Conservation (phyloP, 352 stramenopile genomes). For the Globisporangium cylindrosporum region DNA sequence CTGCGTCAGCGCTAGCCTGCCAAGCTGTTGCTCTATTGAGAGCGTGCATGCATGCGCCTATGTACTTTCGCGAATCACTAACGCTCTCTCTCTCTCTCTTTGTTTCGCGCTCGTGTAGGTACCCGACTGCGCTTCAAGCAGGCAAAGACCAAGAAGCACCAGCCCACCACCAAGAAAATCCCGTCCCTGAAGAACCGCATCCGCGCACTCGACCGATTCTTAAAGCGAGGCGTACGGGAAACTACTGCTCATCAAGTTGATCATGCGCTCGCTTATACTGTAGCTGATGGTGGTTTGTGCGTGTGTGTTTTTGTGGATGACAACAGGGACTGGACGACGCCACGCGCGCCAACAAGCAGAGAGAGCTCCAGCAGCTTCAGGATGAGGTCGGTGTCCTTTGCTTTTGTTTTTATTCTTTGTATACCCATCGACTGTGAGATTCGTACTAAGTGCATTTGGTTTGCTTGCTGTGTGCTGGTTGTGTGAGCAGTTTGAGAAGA, state of each 20-base stretch:
- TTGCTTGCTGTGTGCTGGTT: neutral
- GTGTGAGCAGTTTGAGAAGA: constrained; percentile 35
- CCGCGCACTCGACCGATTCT: constrained; percentile 72
- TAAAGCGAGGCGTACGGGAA: constrained; percentile 55
- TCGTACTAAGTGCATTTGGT: neutral
- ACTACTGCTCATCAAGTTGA: neutral
- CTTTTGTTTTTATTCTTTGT: neutral
- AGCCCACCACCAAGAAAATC: constrained; percentile 51
- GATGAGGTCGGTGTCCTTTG: constrained; percentile 27
- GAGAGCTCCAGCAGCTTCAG: constrained; percentile 46
- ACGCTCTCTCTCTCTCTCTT: neutral
- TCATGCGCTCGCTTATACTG: neutral
- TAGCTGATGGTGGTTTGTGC: neutral
- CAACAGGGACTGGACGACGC: constrained; percentile 40
- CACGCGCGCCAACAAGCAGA: constrained; percentile 41
- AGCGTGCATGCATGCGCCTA: neutral
- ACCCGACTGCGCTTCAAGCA: constrained; percentile 76
- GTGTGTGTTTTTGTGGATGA: neutral
- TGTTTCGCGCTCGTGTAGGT: constrained; percentile 25
- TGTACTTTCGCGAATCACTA: neutral
- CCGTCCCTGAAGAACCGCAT: constrained; percentile 85
- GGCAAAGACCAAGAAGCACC: constrained; percentile 47
- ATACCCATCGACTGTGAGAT: neutral
- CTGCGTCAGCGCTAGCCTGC: neutral
- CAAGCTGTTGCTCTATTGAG: neutral